Evolutionary conservation across 768 basidiomycete genomes (phyloP).

Genomic region (Gautieria morchelliformis): DNA sequence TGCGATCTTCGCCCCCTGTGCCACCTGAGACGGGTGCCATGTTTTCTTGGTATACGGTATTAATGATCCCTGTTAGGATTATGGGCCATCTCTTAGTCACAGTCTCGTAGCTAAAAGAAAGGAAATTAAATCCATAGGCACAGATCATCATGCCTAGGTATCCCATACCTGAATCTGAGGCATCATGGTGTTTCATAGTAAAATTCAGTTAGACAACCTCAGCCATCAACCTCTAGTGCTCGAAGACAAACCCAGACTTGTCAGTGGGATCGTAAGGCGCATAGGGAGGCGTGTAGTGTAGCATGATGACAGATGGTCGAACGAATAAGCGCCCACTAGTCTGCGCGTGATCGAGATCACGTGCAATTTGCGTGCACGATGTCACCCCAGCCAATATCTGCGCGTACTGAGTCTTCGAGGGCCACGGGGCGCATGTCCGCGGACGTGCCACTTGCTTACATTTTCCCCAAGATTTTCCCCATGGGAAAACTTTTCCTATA

Average conservation of each 20-base stretch:
- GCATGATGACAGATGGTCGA: neutral
- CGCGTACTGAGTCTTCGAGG: too few species aligned
- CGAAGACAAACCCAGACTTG: conserved; percentile 37
- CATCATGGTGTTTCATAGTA: neutral
- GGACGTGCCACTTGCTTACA: too few species aligned
- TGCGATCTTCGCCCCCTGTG: conserved; percentile 19
- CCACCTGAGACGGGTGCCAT: conserved; percentile 14
- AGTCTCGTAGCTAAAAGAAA: conserved; percentile 54
- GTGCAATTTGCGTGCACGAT: too few species aligned
- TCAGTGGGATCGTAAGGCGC: conserved; percentile 72
- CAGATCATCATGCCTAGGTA: conserved; percentile 5
- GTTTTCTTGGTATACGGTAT: conserved; percentile 21
- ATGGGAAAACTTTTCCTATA: too few species aligned
- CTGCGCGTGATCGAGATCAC: too few species aligned
- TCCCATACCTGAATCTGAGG: conserved; percentile 52
- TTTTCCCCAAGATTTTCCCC: too few species aligned
- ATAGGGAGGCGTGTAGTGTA: conserved; percentile 40
- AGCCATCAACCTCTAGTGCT: conserved; percentile 4
- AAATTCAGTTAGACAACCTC: too few species aligned
- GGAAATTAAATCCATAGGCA: neutral
- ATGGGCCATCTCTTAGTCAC: conserved; percentile 68
- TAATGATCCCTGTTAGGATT: conserved; percentile 68
- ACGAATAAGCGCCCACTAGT: too few species aligned
- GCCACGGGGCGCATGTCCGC: too few species aligned
- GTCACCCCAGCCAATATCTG: too few species aligned